Evolutionary conservation across 2,329 filamentous ascomycete species (phyloP).

Genomic region (Penicillium vulpinum): DNA sequence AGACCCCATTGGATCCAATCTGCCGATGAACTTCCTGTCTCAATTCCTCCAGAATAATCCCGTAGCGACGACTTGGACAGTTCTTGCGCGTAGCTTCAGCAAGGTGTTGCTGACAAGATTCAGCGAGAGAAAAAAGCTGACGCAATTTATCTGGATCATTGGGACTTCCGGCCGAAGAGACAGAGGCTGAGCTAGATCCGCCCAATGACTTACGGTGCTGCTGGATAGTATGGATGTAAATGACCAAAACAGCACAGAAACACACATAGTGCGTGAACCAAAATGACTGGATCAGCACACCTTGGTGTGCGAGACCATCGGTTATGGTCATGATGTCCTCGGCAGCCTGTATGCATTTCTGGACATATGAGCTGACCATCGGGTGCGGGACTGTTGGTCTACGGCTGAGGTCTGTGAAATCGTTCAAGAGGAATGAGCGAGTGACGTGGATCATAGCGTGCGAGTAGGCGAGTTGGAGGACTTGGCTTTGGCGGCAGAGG

Average conservation of each 20-base stretch:
- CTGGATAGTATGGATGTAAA: conserved; percentile 47
- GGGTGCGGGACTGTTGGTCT: conserved; percentile 31
- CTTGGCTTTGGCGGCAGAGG: conserved; percentile 41
- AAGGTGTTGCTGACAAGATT: conserved; percentile 48
- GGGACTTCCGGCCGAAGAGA: conserved; percentile 21
- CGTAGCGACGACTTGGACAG: conserved; percentile 50
- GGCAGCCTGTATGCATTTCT: conserved; percentile 48
- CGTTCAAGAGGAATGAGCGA: conserved; percentile 38
- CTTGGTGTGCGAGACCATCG: conserved; percentile 38
- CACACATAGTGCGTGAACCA: conserved; percentile 48
- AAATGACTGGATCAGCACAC: conserved; percentile 40
- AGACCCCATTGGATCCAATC: conserved; percentile 22
- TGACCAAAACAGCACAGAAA: conserved; percentile 45
- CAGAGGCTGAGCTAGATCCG: conserved; percentile 5
- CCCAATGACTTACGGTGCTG: conserved; percentile 30
- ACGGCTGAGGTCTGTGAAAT: conserved; percentile 39
- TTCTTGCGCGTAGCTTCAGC: conserved; percentile 50
- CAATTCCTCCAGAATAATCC: conserved; percentile 51
- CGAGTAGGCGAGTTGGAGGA: conserved; percentile 40
- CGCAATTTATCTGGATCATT: conserved; percentile 25
- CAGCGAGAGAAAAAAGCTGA: conserved; percentile 45
- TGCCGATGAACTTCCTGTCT: conserved; percentile 44
- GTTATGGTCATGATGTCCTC: conserved; percentile 42
- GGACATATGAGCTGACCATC: conserved; percentile 38
- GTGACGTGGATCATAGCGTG: conserved; percentile 44